Percentiles rank a stretch among this genome's conserved stretches.
phyloP scores from a whole-genome alignment of 2,329 filamentous ascomycete species.

The Trichoderma sp. region DNA sequence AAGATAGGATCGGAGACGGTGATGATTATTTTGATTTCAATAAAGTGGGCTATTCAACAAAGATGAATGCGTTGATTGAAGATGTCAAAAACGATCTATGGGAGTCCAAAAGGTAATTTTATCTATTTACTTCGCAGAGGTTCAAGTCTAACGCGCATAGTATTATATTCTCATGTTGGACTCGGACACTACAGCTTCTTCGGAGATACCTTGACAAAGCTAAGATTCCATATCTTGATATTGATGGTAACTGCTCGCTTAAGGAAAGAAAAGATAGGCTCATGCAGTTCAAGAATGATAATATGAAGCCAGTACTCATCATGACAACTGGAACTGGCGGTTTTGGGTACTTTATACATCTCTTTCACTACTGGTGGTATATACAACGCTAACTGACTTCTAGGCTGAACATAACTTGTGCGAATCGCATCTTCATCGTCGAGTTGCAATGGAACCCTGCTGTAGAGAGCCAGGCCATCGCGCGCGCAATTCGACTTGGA shows the following conservation, averaged over 20 bases:
- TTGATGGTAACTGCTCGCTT: conserved; percentile 45
- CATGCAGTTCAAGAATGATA: conserved; percentile 33
- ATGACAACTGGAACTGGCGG: conserved; percentile 55
- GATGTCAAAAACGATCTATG: conserved; percentile 28
- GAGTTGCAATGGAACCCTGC: conserved; percentile 57
- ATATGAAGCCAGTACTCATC: conserved; percentile 27
- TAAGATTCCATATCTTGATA: conserved; percentile 35
- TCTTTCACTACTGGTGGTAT: neutral
- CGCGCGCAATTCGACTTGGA: conserved; percentile 46
- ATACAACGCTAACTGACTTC: neutral
- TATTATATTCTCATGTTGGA: conserved; percentile 49
- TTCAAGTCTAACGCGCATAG: conserved; percentile 26
- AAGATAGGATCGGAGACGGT: neutral
- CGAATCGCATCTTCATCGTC: conserved; percentile 49
- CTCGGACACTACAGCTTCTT: conserved; percentile 41
- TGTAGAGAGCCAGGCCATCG: conserved; percentile 52
- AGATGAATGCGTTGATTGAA: conserved; percentile 33
- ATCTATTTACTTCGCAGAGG: conserved; percentile 19
- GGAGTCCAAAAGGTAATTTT: neutral
- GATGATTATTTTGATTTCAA: conserved; percentile 31
- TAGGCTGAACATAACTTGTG: conserved; percentile 48
- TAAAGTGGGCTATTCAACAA: conserved; percentile 31
- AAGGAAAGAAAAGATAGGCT: conserved; percentile 39
- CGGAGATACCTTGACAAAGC: conserved; percentile 29
- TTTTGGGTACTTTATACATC: conserved; percentile 39